phyloP scores from a whole-genome alignment of 768 basidiomycete species.

The Glaciozyma martinii region DNA sequence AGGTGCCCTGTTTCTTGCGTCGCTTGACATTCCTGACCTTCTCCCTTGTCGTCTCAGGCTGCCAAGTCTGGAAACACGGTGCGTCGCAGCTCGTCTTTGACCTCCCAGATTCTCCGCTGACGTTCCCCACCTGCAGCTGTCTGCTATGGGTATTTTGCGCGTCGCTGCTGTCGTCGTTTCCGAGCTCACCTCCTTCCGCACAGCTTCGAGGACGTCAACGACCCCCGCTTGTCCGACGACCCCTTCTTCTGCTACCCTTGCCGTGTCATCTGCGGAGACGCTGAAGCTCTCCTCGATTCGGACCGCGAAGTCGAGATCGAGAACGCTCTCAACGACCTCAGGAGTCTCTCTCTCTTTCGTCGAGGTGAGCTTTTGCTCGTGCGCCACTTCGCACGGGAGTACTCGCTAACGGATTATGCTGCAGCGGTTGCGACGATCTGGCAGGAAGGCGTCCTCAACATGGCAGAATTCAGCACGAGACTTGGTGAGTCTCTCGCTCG shows the following conservation, averaged over 20 bases:
- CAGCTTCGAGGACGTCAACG: conserved; percentile 3
- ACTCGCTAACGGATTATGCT: rapidly evolving
- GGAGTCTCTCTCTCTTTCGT: conserved; percentile 19
- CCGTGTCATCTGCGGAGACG: not conserved
- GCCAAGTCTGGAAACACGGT: conserved; percentile 22
- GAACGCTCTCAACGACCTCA: conserved; percentile 15
- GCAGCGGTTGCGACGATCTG: conserved; percentile 14
- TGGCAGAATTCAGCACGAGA: not conserved
- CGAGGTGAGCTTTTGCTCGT: conserved; percentile 7
- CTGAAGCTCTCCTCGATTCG: not conserved
- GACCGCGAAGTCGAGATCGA: conserved; percentile 13
- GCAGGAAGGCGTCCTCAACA: conserved; percentile 6
- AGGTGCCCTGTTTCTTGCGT: not conserved
- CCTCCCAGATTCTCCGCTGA: not conserved
- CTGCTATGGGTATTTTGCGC: not conserved
- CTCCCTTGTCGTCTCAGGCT: not conserved
- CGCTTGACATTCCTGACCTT: no score
- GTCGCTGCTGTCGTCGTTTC: not conserved
- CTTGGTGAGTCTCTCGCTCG: conserved; percentile 5
- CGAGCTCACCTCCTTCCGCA: not conserved
- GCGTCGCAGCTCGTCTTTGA: not conserved
- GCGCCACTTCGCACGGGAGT: no score
- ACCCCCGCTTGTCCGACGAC: conserved; percentile 9
- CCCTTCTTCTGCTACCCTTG: conserved; percentile 24
- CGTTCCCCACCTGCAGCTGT: no score